A percentile compares a stretch with the other conserved stretches of the same genome.
Evolutionary conservation across 257 asterid species (phyloP).

Genomic region (Ajuga chamaepitys): DNA sequence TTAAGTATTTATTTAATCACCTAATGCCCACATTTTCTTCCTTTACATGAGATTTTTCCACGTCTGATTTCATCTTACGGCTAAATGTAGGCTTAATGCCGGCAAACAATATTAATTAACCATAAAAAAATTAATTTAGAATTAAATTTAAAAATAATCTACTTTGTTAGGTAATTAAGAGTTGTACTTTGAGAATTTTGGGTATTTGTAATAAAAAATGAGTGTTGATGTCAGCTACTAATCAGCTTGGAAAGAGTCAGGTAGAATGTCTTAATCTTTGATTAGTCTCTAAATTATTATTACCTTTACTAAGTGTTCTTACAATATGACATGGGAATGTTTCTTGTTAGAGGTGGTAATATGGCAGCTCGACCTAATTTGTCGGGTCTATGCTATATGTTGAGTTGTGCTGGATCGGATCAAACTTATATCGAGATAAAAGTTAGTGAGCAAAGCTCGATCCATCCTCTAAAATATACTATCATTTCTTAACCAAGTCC

Average conservation of each 20-base stretch:
- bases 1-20: background rate
- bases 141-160: too few relatives aligned
- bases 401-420: too few relatives aligned
- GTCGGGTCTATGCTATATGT: too few relatives aligned
- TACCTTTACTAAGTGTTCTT: background rate
- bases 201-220: background rate
- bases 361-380: too few relatives aligned
- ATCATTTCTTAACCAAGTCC: too few relatives aligned
- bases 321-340: conserved; percentile 11
- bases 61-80: background rate
- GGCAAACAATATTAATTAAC: conserved; percentile 8
- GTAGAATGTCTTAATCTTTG: conserved; percentile 30
- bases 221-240: conserved; percentile 5
- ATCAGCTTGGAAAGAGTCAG: conserved; percentile 14
- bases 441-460: too few relatives aligned
- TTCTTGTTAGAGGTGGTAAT: too few relatives aligned
- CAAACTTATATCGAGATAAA: too few relatives aligned
- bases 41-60: background rate
- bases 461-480: too few relatives aligned
- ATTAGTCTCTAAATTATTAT: background rate
- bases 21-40: conserved; percentile 10
- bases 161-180: background rate
- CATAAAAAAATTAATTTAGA: too few relatives aligned
- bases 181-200: conserved; percentile 9
- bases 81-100: conserved; percentile 13